Conservation (phyloP, 441 rosid species). For the Brassica balearica region DNA sequence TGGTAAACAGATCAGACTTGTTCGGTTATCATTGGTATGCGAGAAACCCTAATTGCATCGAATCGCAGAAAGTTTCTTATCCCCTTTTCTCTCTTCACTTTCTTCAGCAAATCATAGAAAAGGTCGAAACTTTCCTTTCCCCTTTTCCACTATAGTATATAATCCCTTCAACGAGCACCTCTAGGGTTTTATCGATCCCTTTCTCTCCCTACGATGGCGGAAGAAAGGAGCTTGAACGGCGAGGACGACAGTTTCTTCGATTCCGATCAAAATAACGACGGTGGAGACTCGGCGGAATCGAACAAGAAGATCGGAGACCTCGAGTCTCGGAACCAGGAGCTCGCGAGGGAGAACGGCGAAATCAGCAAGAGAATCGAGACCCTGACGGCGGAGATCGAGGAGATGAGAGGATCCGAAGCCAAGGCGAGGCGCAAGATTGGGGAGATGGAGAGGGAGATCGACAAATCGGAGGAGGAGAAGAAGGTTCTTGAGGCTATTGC, state of each 20-base stretch:
- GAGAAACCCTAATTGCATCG: constrained; percentile 35
- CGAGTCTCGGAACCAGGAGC: constrained; percentile 57
- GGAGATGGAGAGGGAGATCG: constrained; percentile 58
- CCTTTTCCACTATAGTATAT: background rate
- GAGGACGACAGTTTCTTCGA: constrained; percentile 52
- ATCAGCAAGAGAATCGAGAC: constrained; percentile 45
- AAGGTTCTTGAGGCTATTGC: constrained; percentile 58
- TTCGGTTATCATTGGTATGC: constrained; percentile 22
- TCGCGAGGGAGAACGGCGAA: constrained; percentile 49
- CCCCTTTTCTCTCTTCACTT: constrained; percentile 5
- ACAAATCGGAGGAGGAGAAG: constrained; percentile 58
- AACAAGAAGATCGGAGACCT: constrained; percentile 52
- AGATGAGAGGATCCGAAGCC: constrained; percentile 45
- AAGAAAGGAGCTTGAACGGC: constrained; percentile 52
- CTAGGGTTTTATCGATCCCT: constrained; percentile 12
- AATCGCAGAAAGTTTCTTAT: constrained; percentile 25
- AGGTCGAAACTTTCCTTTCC: constrained; percentile 21
- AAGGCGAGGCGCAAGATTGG: constrained; percentile 51
- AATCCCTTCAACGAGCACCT: background rate
- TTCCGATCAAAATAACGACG: constrained; percentile 44
- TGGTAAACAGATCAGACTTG: constrained; percentile 18
- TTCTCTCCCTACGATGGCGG: constrained; percentile 53
- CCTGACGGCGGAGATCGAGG: constrained; percentile 51
- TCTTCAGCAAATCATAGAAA: background rate
- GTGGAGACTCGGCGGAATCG: constrained; percentile 46